phyloP scores from a whole-genome alignment of 106 monocot species.

The Hemerocallis citrina region DNA sequence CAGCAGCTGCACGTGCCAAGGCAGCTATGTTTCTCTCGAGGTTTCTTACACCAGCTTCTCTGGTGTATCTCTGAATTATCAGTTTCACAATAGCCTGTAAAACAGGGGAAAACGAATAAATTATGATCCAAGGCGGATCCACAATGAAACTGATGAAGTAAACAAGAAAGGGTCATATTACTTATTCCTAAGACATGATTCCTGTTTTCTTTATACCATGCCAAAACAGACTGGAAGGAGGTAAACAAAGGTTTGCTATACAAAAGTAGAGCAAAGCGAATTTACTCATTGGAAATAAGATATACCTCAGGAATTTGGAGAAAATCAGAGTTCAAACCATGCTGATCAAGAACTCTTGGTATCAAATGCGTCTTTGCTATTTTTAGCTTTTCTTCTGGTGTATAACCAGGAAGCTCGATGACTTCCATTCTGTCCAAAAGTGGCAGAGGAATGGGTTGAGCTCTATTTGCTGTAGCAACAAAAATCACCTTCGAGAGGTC shows the following conservation, averaged over 20 bases:
- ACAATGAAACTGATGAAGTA: not conserved
- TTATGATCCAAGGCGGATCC: not conserved
- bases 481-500: slow-evolving; percentile 97
- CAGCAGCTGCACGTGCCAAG: slow-evolving; percentile 90
- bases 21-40: slow-evolving; percentile 85
- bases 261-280: not conserved
- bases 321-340: slow-evolving; percentile 70
- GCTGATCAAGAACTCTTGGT: slow-evolving; percentile 89
- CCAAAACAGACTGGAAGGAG: not conserved
- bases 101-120: not conserved
- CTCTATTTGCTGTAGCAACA: slow-evolving; percentile 93
- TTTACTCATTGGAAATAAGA: slow-evolving; percentile 1
- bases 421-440: slow-evolving; percentile 98
- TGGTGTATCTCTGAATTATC: slow-evolving; percentile 83
- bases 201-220: too few species aligned
- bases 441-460: slow-evolving; percentile 88
- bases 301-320: slow-evolving; percentile 92
- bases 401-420: slow-evolving; percentile 97
- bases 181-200: too few species aligned
- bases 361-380: slow-evolving; percentile 88
- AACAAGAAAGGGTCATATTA: not conserved
- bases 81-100: slow-evolving; percentile 64
- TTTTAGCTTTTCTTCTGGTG: slow-evolving; percentile 93
- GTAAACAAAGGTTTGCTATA: not conserved
- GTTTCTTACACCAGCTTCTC: slow-evolving; percentile 96